Evolutionary conservation across 495 filamentous ascomycete genomes (phyloP).

Genomic region (Penicillium paradoxum): DNA sequence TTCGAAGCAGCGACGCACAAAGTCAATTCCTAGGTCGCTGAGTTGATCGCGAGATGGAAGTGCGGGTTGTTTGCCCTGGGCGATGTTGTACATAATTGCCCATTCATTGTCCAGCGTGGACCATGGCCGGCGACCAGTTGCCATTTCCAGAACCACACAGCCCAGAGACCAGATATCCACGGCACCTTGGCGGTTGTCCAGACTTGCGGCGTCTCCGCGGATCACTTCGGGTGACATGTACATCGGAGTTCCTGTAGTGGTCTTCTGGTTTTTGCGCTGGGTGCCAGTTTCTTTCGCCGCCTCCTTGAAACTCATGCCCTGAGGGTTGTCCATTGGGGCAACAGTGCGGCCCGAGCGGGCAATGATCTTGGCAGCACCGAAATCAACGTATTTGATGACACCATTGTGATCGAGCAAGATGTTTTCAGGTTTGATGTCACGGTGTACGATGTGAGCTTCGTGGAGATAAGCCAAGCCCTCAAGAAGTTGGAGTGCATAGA

Average conservation of each 20-base stretch:
- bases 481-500: constrained; percentile 92
- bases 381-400: constrained; percentile 98
- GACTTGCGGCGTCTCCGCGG: constrained; percentile 61
- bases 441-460: constrained; percentile 82
- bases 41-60: constrained; percentile 80
- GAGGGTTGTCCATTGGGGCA: constrained; percentile 52
- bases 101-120: constrained; percentile 97
- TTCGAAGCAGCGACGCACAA: constrained; percentile 81
- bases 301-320: constrained; percentile 26
- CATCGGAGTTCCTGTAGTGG: constrained; percentile 98
- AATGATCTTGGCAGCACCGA: constrained; percentile 96
- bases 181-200: constrained; percentile 67
- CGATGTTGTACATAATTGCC: constrained; percentile 99
- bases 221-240: constrained; percentile 99
- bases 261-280: constrained; percentile 65
- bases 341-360: constrained; percentile 89
- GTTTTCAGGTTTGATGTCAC: constrained; percentile 98
- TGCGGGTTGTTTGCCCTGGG: constrained; percentile 86
- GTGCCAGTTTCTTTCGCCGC: constrained; percentile 15
- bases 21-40: constrained; percentile 78
- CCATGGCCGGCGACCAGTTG: constrained; percentile 91
- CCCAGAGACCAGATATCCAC: constrained; percentile 97
- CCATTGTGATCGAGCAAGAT: constrained; percentile 97
- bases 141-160: constrained; percentile 97
- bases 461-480: constrained; percentile 95